Conservation (phyloP, 139 green algal species). For the Pleodorina starrii region DNA sequence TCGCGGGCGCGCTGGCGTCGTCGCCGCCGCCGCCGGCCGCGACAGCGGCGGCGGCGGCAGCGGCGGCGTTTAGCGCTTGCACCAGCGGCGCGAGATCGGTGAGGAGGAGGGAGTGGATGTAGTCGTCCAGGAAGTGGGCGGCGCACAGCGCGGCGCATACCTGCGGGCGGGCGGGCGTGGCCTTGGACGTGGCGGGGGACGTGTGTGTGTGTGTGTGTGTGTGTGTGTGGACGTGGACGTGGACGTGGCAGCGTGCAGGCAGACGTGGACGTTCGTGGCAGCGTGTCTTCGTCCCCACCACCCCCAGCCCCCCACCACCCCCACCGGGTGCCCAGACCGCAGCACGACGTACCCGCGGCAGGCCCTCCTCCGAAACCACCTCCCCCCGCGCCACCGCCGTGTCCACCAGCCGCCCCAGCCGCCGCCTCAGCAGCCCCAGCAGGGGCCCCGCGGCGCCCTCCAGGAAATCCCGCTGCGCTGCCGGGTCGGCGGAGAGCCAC, state of each 20-base stretch:
- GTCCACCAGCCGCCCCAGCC: conserved; percentile 36
- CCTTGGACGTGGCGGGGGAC: too few species aligned
- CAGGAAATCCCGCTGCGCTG: conserved; percentile 8
- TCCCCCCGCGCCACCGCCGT: not conserved
- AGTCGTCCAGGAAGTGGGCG: conserved; percentile 15
- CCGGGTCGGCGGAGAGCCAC: conserved; percentile 1
- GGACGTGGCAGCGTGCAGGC: too few species aligned
- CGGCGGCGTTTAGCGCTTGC: not conserved
- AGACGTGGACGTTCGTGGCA: too few species aligned
- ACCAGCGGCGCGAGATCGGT: conserved; percentile 34
- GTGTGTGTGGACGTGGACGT: too few species aligned
- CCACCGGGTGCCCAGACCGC: too few species aligned
- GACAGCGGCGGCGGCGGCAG: not conserved
- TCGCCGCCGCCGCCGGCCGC: not conserved
- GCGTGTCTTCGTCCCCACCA: too few species aligned
- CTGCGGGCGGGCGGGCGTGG: not conserved
- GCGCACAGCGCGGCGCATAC: conserved; percentile 39
- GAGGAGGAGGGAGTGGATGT: conserved; percentile 24
- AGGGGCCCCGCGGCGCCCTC: not conserved
- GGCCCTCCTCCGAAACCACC: conserved; percentile 6
- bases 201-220: too few species aligned
- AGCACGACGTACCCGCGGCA: conserved; percentile 21
- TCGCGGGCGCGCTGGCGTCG: conserved; percentile 13
- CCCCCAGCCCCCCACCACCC: too few species aligned
- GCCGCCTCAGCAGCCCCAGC: conserved; percentile 27